Evolutionary conservation across 129 eudicot species (phyloP), one percentile per base, ranked within the genome.

Genomic region (Flaveria trinervia): DNA sequence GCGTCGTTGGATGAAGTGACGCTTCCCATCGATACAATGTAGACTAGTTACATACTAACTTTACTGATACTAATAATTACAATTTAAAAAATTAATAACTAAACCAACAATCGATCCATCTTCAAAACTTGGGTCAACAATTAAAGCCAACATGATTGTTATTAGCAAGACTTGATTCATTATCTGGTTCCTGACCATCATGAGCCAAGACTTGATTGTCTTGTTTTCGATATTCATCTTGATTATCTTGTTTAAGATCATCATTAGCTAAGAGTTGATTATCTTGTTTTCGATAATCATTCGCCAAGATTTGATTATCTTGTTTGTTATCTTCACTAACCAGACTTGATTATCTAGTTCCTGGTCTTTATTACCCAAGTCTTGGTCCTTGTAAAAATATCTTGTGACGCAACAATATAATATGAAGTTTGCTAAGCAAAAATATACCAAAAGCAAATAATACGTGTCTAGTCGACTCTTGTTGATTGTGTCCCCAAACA

Each of bases 401-500:
- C 15, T 52, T 0, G 65, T 65, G 10, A 71, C 17, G 3, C 0
- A 22, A 44, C 59, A 74, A 45, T 74, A 74, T 20, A 7, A n/a
- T 20, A 59, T 16, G 45, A 74, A 74, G 43, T 74, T 59, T 43
- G 17, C 59, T 22, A 25, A 23, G 26, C 59, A 61, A 23, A 60
- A 7, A 59, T 0, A 60, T 25, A 59, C 59, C 70, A 74, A 8
- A 9, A 59, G 14, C 2, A 43, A 8, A 74, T 59, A 74, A 59
- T 74, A 59, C 18, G 60, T 74, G 46, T 60, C 70, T 25, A 74
- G 70, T n/a, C 30, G 70, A 60, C 70, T 74, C 10, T 74, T 1
- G 44, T 74, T 74, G 30, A 74, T 44, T 44, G 78, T 74, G 45
- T 56, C 15, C 16, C 57, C 43, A 33, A 74, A 74, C 78, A 70